Conservation (phyloP, 306 rosid species). For the Ormosia emarginata region DNA sequence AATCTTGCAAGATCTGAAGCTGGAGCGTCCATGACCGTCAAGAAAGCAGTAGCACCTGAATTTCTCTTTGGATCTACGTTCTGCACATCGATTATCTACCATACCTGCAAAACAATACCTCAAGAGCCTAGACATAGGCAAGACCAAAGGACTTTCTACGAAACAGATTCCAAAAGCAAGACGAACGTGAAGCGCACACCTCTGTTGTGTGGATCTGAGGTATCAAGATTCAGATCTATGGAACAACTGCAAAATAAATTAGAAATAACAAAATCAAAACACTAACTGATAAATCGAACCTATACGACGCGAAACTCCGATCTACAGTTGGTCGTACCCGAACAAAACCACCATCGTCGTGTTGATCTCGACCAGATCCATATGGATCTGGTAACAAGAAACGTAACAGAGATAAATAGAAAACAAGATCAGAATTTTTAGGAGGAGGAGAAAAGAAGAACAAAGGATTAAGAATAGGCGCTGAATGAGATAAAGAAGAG, state of each 20-base stretch:
- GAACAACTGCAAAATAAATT: neutral
- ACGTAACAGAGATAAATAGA: accelerated
- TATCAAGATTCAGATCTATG: neutral
- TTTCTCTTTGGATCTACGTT: neutral
- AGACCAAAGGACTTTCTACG: neutral
- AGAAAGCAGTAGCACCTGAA: neutral
- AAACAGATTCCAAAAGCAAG: neutral
- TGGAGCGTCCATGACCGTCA: no score
- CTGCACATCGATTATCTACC: neutral
- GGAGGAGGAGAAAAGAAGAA: no score
- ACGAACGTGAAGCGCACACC: neutral
- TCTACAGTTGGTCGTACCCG: neutral
- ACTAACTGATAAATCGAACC: neutral
- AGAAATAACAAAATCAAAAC: neutral
- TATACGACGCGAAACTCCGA: neutral
- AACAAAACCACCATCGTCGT: neutral
- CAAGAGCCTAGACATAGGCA: neutral
- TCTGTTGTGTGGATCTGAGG: neutral
- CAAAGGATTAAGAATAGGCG: neutral
- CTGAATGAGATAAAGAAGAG: neutral
- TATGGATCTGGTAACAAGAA: neutral
- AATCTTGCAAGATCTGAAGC: neutral
- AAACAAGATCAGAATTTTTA: neutral
- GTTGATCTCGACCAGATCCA: slow-evolving; percentile 32
- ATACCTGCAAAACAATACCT: slow-evolving; percentile 28